Conservation (phyloP, 2,329 filamentous ascomycete genomes). For the Dichotomopilus funicola region DNA sequence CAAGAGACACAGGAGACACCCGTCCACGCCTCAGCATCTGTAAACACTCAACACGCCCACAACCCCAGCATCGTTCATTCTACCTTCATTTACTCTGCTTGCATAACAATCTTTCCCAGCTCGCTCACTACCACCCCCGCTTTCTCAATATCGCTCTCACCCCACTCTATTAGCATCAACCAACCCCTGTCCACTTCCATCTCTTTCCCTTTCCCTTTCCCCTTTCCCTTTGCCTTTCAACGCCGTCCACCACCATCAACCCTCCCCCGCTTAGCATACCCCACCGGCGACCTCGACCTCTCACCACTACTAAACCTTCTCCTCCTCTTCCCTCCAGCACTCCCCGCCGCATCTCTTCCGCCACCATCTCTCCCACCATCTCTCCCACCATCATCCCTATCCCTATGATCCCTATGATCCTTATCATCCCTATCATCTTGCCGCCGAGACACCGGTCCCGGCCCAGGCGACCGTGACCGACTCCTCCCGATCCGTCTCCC, state of each 20-base stretch:
- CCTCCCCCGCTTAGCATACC: slow-evolving; percentile 22
- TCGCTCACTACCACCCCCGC: background rate
- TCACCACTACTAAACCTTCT: slow-evolving; percentile 17
- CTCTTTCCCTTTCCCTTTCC: background rate
- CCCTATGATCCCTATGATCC: background rate
- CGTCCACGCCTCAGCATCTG: too few relatives aligned
- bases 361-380: slow-evolving; percentile 2
- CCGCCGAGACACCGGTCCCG: too few relatives aligned
- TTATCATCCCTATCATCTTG: too few relatives aligned
- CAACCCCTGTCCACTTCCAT: too few relatives aligned
- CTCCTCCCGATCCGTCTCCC: background rate
- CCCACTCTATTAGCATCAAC: background rate
- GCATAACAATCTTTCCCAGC: slow-evolving; percentile 4
- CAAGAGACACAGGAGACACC: too few relatives aligned
- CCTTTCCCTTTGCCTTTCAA: background rate
- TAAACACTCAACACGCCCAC: too few relatives aligned
- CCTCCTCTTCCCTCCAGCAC: slow-evolving; percentile 16
- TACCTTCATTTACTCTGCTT: background rate
- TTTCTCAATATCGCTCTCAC: background rate
- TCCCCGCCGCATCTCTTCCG: background rate
- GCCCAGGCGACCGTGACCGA: background rate
- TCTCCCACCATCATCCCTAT: background rate
- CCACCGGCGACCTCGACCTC: slow-evolving; percentile 20
- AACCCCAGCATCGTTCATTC: too few relatives aligned
- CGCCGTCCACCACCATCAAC: slow-evolving; percentile 9